Evolutionary conservation across 306 rosid species (phyloP), one percentile per base, ranked within the genome.

Genomic region (Glycine soja): DNA sequence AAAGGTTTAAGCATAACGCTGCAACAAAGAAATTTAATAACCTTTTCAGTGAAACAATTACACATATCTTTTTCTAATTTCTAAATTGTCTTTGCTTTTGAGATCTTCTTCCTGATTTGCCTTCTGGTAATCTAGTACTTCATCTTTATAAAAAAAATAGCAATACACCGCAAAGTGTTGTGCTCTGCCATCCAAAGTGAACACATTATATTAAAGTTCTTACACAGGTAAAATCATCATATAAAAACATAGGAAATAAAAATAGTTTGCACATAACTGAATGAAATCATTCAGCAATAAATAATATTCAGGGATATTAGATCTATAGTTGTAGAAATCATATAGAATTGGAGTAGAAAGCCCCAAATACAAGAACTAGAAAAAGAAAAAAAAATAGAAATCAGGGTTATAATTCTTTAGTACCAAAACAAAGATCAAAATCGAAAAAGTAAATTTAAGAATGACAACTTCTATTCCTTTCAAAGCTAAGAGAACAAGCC

Each of bases 81-180:
- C 88, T 91, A 92, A 75, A 13, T 38, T 8, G 89, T 81, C 80
- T 92, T 91, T 76, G 99, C 14, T 82, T 95, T 95, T 14, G 88
- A 90, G 76, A 86, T 84, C 85, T 88, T 93, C 92, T 89, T 94
- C 91, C 88, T 91, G 72, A 58, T 56, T 67, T 86, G 95, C 78
- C 87, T 91, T 84, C 83, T 86, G 67, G 89, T 85, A 79, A 88
- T 90, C 7, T 93, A 89, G 82, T 83, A 88, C 90, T 93, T 95
- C 89, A 93, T 89, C 76, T 92, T 97, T 0, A 90, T 73, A 77
- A 93, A 95, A n/a, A n/a, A 86, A 95, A 93, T 46, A 95, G 87
- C 85, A 93, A 77, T 16, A 97, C 96, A 56, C 99, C 99, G 46
- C 86, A 87, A 73, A 95, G 88, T 67, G 99, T 96, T 0, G 70